A percentile compares a stretch with the other conserved stretches of the same genome.
These are phyloP conservation scores for Saccharomycopsis capsularis DNA, from an alignment of 805 yeast species.

Conservation along the genomic window DNA sequence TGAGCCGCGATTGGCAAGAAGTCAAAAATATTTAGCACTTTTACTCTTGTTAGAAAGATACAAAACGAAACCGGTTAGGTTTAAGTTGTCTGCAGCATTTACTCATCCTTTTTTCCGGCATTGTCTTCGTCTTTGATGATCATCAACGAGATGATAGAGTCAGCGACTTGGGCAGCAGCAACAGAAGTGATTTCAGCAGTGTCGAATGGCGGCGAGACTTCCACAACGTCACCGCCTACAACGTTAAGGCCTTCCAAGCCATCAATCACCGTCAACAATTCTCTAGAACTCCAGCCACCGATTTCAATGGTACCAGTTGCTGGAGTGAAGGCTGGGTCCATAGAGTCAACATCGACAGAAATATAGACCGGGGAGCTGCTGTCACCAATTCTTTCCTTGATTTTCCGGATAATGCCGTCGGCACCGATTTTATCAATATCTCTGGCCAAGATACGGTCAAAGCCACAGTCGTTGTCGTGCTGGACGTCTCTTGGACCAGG, in stretches of 20 bases:
- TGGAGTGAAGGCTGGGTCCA: conserved; percentile 47
- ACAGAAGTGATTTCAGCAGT: conserved; percentile 53
- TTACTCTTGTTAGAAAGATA: too few species aligned
- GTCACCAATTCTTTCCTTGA: conserved; percentile 33
- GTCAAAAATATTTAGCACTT: too few species aligned
- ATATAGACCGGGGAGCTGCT: conserved; percentile 42
- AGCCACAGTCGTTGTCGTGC: conserved; percentile 46
- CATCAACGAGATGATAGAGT: conserved; percentile 38
- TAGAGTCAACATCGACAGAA: conserved; percentile 43
- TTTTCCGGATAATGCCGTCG: conserved; percentile 31
- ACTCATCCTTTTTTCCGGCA: conserved; percentile 21
- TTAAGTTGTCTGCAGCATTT: too few species aligned
- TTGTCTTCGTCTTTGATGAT: conserved; percentile 27
- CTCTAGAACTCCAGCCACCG: conserved; percentile 47
- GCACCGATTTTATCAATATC: conserved; percentile 40
- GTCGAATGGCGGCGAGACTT: conserved; percentile 56
- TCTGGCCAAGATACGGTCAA: conserved; percentile 39
- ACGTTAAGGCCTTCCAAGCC: conserved; percentile 39
- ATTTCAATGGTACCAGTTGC: conserved; percentile 49
- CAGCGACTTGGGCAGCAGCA: conserved; percentile 60
- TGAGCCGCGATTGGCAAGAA: too few species aligned
- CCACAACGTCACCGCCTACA: conserved; percentile 48
- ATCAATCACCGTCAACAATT: conserved; percentile 37
- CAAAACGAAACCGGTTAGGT: too few species aligned
- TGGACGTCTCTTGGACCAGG: conserved; percentile 32